These are phyloP conservation scores for Nemophila menziesii DNA, from an alignment of 257 asterid genomes.

Conservation along the genomic window DNA sequence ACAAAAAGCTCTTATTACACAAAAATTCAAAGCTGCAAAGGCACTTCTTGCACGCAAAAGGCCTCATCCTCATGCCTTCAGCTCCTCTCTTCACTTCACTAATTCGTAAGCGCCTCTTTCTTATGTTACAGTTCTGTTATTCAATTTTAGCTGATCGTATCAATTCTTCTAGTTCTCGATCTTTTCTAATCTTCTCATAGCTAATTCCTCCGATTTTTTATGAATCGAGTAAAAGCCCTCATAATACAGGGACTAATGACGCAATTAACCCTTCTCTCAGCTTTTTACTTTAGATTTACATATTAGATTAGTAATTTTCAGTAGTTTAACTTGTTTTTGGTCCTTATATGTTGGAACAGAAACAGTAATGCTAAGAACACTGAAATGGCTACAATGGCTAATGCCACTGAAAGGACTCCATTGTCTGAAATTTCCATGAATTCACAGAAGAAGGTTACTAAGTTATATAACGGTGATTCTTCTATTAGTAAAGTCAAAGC, in stretches of 20 bases:
- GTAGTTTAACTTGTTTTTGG: constrained; percentile 1
- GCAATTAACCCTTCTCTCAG: no score
- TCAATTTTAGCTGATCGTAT: not conserved
- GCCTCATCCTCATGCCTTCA: constrained; percentile 19
- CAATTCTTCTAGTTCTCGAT: not conserved
- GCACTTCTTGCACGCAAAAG: constrained; percentile 73
- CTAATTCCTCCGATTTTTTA: no score
- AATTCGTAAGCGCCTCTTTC: constrained; percentile 21
- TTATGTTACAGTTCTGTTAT: not conserved
- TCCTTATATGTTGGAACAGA: constrained; percentile 20
- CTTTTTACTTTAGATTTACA: no score
- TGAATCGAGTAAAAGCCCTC: no score
- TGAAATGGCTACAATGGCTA: constrained; percentile 12
- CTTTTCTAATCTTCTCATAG: no score
- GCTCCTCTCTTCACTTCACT: constrained; percentile 1
- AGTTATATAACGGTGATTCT: constrained; percentile 5
- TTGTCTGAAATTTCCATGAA: constrained; percentile 43
- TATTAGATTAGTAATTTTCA: not conserved
- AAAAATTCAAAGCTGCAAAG: constrained; percentile 71
- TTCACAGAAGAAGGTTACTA: constrained; percentile 11
- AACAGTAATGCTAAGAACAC: constrained; percentile 22
- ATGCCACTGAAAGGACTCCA: constrained; percentile 39
- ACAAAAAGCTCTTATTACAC: constrained; percentile 74
- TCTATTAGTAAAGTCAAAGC: not conserved
- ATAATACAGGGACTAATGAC: no score